These are phyloP conservation scores for Penicillium sp. DNA, from an alignment of 2,329 filamentous ascomycete species.

Conservation along the genomic window DNA sequence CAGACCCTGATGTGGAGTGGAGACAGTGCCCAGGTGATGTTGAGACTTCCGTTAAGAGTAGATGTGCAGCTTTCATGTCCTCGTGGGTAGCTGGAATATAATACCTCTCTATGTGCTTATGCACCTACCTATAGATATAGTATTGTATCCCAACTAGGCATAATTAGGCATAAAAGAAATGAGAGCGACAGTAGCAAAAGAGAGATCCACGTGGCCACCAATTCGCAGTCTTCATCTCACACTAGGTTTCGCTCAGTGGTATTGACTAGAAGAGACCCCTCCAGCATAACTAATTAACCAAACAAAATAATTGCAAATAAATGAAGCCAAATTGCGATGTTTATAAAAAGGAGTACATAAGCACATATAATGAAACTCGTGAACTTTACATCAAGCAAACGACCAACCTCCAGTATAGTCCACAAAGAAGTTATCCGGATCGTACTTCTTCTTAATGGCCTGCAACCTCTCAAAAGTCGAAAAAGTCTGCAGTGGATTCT, in stretches of 20 bases:
- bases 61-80: no score
- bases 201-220: no score
- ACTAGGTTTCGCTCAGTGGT: no score
- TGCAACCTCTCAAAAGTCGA: conserved; percentile 35
- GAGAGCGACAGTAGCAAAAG: no score
- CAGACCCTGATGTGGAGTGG: background rate
- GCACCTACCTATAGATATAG: no score
- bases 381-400: conserved; percentile 14
- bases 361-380: background rate
- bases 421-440: conserved; percentile 36
- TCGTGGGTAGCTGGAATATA: no score
- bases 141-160: no score
- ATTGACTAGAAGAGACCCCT: background rate
- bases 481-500: conserved; percentile 28
- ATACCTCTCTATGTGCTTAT: no score
- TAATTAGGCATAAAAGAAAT: no score
- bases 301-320: background rate
- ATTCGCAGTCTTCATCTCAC: no score
- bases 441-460: conserved; percentile 41
- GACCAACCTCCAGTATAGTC: conserved; percentile 32
- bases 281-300: background rate
- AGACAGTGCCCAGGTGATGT: no score
- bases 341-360: background rate
- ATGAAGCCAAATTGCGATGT: background rate
- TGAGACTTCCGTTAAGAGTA: no score